A percentile compares a stretch with the other conserved stretches of the same genome.
phyloP scores from a whole-genome alignment of 441 rosid genomes.

The Brassica hybrid region DNA sequence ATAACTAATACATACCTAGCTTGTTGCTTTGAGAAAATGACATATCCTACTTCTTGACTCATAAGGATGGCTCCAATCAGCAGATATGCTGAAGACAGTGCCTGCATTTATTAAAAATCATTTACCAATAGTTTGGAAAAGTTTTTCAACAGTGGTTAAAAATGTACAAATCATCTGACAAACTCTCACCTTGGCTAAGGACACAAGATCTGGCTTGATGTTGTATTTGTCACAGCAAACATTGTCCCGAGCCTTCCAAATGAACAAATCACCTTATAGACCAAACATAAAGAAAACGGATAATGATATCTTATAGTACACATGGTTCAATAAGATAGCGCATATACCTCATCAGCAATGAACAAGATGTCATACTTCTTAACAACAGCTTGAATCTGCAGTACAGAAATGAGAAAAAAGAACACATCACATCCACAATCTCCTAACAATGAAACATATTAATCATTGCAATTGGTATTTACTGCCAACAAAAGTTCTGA shows the following conservation, averaged over 20 bases:
- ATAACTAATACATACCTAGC: slow-evolving; percentile 57
- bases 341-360: slow-evolving; percentile 89
- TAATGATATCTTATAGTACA: not conserved
- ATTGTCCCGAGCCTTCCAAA: slow-evolving; percentile 98
- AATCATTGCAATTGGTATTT: slow-evolving; percentile 8
- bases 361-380: slow-evolving; percentile 87
- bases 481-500: not conserved
- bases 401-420: slow-evolving; percentile 4
- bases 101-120: slow-evolving; percentile 48
- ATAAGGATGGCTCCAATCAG: slow-evolving; percentile 90
- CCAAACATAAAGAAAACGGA: slow-evolving; percentile 9
- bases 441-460: not conserved
- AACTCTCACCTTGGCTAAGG: slow-evolving; percentile 77
- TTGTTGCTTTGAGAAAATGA: slow-evolving; percentile 89
- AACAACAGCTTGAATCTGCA: slow-evolving; percentile 90
- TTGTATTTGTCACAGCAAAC: slow-evolving; percentile 90
- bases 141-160: not conserved
- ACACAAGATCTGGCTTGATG: slow-evolving; percentile 72
- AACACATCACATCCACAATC: not conserved
- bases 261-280: slow-evolving; percentile 86
- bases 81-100: slow-evolving; percentile 89
- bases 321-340: not conserved
- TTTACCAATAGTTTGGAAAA: slow-evolving; percentile 9
- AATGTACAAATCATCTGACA: slow-evolving; percentile 11
- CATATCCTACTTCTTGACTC: slow-evolving; percentile 82